These are phyloP conservation scores for Lanmaoa pseudosensibilis DNA, from an alignment of 768 basidiomycete genomes.

Conservation along the genomic window DNA sequence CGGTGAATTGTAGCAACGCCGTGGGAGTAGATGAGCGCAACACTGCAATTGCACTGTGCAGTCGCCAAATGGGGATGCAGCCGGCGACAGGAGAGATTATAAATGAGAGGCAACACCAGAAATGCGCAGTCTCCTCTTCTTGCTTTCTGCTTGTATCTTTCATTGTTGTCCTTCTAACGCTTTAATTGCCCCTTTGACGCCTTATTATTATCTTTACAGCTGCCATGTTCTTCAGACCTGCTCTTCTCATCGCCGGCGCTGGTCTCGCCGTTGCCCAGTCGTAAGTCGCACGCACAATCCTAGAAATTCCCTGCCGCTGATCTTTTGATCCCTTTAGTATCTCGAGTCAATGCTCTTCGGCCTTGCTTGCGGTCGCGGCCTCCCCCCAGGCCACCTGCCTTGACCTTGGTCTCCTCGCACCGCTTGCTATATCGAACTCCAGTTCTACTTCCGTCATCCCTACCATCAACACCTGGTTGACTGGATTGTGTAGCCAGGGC, in stretches of 20 bases:
- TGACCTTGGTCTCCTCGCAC: conserved; percentile 36
- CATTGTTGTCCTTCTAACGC: background rate
- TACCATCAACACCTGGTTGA: conserved; percentile 61
- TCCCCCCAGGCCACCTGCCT: conserved; percentile 40
- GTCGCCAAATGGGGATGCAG: background rate
- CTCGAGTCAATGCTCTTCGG: conserved; percentile 42
- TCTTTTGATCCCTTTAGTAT: background rate
- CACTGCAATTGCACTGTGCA: too few species aligned
- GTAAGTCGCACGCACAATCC: conserved; percentile 31
- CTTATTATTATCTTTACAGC: background rate
- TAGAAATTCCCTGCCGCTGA: background rate
- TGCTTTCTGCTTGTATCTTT: background rate
- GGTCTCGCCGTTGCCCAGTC: conserved; percentile 44
- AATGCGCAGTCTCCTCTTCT: conserved; percentile 13
- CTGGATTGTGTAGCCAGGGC: conserved; percentile 49
- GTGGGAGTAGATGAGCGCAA: background rate
- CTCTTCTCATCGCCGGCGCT: conserved; percentile 33
- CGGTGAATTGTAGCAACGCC: background rate
- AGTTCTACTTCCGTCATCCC: conserved; percentile 37
- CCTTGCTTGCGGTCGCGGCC: conserved; percentile 46
- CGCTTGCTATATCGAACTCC: conserved; percentile 27
- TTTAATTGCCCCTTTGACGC: background rate
- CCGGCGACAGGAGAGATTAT: conserved; percentile 6
- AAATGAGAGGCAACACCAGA: conserved; percentile 5
- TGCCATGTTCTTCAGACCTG: conserved; percentile 28